phyloP scores from a whole-genome alignment of 257 asterid genomes.

The Osmanthus fragrans region DNA sequence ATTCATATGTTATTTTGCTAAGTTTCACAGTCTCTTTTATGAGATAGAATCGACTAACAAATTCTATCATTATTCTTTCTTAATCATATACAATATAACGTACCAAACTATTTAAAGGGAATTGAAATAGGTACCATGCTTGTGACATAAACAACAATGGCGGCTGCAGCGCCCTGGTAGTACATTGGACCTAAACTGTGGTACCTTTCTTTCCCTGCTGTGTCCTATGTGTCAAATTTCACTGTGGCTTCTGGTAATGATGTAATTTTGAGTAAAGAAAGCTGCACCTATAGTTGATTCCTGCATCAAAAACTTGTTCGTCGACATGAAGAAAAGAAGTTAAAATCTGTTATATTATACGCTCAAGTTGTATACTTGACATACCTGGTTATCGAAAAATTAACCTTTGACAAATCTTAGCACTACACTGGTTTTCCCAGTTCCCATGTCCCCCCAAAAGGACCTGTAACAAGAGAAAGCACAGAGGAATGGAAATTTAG shows the following conservation, averaged over 20 bases:
- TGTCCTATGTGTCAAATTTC: constrained; percentile 43
- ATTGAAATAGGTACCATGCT: constrained; percentile 21
- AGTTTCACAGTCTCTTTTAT: no score
- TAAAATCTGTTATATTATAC: not conserved
- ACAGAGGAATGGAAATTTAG: not conserved
- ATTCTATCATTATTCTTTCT: not conserved
- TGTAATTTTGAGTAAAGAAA: constrained; percentile 35
- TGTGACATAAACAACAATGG: constrained; percentile 34
- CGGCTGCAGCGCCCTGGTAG: constrained; percentile 41
- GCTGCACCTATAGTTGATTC: constrained; percentile 46
- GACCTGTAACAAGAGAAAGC: constrained; percentile 20
- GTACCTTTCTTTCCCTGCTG: constrained; percentile 42
- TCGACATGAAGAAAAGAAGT: not conserved
- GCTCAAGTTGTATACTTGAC: no score
- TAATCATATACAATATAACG: not conserved
- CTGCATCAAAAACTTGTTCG: constrained; percentile 12
- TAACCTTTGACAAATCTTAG: constrained; percentile 43
- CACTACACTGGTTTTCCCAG: constrained; percentile 40
- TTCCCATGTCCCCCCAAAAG: constrained; percentile 45
- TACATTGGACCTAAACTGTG: constrained; percentile 45
- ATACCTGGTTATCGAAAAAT: constrained; percentile 35
- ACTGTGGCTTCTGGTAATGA: constrained; percentile 31
- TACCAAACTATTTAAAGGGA: not conserved
- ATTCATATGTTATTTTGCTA: not conserved
- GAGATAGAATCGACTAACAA: not conserved